phyloP scores from a whole-genome alignment of 495 filamentous ascomycete genomes.

The Hypoxylon perforatum region DNA sequence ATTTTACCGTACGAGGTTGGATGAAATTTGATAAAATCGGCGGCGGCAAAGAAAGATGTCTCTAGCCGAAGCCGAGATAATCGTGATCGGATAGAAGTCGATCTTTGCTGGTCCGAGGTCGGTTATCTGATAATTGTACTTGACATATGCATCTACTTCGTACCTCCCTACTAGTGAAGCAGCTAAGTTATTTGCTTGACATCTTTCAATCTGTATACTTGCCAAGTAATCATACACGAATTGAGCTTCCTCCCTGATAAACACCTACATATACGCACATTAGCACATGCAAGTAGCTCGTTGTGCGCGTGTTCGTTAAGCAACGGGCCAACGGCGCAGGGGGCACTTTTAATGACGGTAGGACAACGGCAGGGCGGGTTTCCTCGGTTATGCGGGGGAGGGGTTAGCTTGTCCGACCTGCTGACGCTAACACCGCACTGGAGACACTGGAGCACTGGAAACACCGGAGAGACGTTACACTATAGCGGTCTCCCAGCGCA shows the following conservation, averaged over 20 bases:
- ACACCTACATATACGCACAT: not conserved
- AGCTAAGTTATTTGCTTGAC: not conserved
- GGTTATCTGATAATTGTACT: slow-evolving; percentile 11
- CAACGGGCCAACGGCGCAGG: not conserved
- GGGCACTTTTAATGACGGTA: no score
- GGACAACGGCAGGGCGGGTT: slow-evolving; percentile 26
- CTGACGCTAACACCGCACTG: no score
- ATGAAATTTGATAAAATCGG: no score
- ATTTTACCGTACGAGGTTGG: not conserved
- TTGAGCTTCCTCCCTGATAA: no score
- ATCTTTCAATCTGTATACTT: not conserved
- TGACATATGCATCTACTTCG: not conserved
- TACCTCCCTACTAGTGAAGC: slow-evolving; percentile 7
- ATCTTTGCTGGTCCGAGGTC: slow-evolving; percentile 30
- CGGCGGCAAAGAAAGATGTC: no score
- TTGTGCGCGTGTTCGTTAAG: slow-evolving; percentile 7
- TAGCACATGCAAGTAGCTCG: not conserved
- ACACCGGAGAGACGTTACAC: no score
- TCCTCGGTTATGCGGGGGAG: slow-evolving; percentile 49
- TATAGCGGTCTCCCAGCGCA: not conserved
- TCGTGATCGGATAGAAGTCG: not conserved
- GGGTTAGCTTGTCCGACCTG: no score
- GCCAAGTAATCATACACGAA: no score
- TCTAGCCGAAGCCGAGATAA: slow-evolving; percentile 1
- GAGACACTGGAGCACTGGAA: no score